A percentile compares a stretch with the other conserved stretches of the same genome.
These are phyloP conservation scores for Akanthomyces lecanii DNA, from an alignment of 2,329 filamentous ascomycete genomes.

Conservation along the genomic window DNA sequence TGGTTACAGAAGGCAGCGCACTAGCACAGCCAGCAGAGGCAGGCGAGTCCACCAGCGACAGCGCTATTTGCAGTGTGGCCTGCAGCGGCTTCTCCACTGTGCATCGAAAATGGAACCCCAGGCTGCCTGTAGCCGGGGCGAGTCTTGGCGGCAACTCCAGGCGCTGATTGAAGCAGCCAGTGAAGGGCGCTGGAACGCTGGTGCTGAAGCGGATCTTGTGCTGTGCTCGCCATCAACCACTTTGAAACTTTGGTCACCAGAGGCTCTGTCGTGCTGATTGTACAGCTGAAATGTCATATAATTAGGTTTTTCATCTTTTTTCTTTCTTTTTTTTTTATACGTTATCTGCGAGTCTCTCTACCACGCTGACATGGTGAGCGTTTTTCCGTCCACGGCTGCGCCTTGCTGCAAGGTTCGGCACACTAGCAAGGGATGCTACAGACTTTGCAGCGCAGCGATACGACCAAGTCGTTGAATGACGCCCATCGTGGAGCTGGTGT, in stretches of 20 bases:
- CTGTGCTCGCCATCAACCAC: too few relatives aligned
- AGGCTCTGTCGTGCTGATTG: too few relatives aligned
- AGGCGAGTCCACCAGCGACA: neutral
- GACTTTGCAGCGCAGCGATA: neutral
- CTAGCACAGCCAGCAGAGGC: neutral
- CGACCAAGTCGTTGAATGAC: neutral
- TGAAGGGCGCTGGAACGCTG: neutral
- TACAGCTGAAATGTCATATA: too few relatives aligned
- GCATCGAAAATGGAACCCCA: neutral
- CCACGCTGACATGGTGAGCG: neutral
- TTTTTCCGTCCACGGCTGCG: neutral
- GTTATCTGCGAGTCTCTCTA: too few relatives aligned
- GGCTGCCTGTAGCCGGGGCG: neutral
- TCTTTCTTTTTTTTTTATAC: too few relatives aligned
- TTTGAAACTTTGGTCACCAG: too few relatives aligned
- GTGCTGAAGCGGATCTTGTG: too few relatives aligned
- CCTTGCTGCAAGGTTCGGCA: conserved; percentile 1
- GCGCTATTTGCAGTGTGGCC: neutral
- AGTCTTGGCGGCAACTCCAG: neutral
- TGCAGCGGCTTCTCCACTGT: neutral
- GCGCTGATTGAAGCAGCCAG: neutral
- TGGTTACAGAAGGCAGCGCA: neutral
- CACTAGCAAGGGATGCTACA: neutral
- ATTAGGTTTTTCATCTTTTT: neutral
- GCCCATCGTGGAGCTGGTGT: neutral